Evolutionary conservation across 73 alveolate species (phyloP), one percentile per base, ranked within the genome.

Genomic region (Paramecium caudatum): DNA sequence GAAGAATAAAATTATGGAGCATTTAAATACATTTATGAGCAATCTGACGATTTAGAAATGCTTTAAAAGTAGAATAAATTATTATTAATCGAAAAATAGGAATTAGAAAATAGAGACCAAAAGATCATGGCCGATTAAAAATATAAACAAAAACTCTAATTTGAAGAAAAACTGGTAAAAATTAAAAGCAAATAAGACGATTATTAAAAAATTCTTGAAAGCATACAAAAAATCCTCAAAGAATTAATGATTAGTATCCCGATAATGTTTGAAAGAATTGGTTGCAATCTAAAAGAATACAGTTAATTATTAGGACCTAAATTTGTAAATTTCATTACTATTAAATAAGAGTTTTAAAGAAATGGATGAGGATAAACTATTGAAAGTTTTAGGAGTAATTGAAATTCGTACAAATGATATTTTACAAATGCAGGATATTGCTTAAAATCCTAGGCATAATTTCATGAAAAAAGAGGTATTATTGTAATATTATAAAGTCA

Each of bases 311-410:
- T 74, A 15, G 88, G 88, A 41, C 50, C 47, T 34, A 68, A 68
- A 34, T 68, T 68, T 68, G 84, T 68, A 68, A 68, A 34, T 68
- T 10, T 12, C 17, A 9, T 37, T 68, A 25, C 23, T 68, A 34
- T 74, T 9, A 9, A 74, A 41, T 41, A 27, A 39, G 62, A 39
- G 69, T 37, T 74, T 74, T 74, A 37, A 45, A 39, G 88, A 74
- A 27, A 74, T 74, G 88, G 88, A 74, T 74, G 88, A 74, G 43
- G 88, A 74, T 74, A 74, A 74, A 74, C 10, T 74, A 74, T 12
- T 74, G 15, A 74, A 74, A 16, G 88, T 74, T 4, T 74, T 74
- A n/a, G 88, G 69, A 21, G 88, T 43, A 2, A 74, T 74, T 12
- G 88, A 74, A 74, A 43, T 74, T 3, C 36, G 88, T 39, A 74